Base-by-base conservation (phyloP, 768 basidiomycete genomes). In the Mycena kentingensis region DNA sequence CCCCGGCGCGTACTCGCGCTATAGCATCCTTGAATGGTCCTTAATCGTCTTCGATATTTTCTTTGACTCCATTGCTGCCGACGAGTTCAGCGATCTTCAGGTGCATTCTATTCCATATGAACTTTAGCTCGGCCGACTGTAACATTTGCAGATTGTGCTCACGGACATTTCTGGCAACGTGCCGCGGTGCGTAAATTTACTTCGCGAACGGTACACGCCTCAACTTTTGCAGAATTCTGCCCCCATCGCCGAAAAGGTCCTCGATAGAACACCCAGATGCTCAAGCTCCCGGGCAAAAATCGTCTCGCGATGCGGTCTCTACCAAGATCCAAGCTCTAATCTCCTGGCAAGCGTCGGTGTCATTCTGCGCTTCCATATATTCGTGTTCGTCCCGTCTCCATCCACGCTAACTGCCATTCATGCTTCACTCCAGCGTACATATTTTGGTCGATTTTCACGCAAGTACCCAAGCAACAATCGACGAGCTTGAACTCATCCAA, bases 21-120 rank as follows among this genome's bases (percentile, higher is more conserved):
- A 94, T 63, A 82, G 86, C 38, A 86, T 94, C 69, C 89, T 90
- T 60, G 93, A 96, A 70, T 96, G 93, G 93, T 75, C 74, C 7
- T 80, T 93, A 42, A 90, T 93, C 49, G 64, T 86, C 46, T 73
- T 86, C 38, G 90, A 93, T 52, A 73, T 93, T 22, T 51, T 82
- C 13, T 92, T 83, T 58, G 90, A 93, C 63, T 83, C 89, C 0
- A 67, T 86, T n/a, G 62, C 80, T 1, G 81, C 77, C 49, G 69
- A 75, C 25, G 89, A 90, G 58, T 81, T 90, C 55, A 69, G 66
- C 38, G 71, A 78, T 52, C 60, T 88, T 18, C 75, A 85, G 71
- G 85, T 83, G 54, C 57, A 75, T 54, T 38, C 19, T 27, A 31
- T 12, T 38, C 7, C 32, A 7, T 28, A 59, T 37, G 31, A 24